These are phyloP conservation scores for Ophiostoma perfectum DNA, from an alignment of 2,329 filamentous ascomycete genomes.

Conservation along the genomic window DNA sequence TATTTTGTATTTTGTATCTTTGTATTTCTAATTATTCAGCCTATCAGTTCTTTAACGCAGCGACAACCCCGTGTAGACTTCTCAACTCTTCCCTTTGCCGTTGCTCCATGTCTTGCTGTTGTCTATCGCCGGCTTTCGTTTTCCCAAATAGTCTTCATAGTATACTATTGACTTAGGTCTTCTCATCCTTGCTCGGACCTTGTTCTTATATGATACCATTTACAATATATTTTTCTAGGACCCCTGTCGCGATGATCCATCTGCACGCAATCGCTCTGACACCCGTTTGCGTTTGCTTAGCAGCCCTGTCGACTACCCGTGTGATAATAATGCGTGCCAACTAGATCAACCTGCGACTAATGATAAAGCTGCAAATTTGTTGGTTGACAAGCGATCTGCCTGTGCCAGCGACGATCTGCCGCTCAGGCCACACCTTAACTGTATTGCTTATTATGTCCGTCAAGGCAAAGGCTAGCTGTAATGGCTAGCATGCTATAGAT, in stretches of 20 bases:
- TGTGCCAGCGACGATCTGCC: not conserved
- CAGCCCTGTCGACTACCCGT: not conserved
- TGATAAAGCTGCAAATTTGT: not conserved
- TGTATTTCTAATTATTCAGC: not conserved
- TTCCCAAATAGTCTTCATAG: not conserved
- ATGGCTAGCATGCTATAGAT: not conserved
- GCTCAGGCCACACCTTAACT: constrained; percentile 3
- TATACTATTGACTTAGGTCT: not conserved
- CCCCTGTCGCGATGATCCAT: not conserved
- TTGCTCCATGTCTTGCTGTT: not conserved
- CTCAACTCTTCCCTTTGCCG: not conserved
- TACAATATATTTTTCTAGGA: too few species aligned
- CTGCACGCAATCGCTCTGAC: constrained; percentile 3
- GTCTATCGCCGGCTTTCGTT: not conserved
- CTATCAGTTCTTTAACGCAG: too few species aligned
- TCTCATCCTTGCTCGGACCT: not conserved
- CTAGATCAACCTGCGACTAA: too few species aligned
- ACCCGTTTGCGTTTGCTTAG: not conserved
- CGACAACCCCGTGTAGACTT: not conserved
- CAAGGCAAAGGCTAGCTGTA: too few species aligned
- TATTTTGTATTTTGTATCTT: not conserved
- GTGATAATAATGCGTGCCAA: not conserved
- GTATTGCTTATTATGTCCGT: not conserved
- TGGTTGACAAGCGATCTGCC: not conserved
- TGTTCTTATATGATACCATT: not conserved